Percentiles rank a stretch among this genome's conserved stretches.
These are phyloP conservation scores for Tricholoma furcatifolium DNA, from an alignment of 768 basidiomycete species.

Conservation along the genomic window DNA sequence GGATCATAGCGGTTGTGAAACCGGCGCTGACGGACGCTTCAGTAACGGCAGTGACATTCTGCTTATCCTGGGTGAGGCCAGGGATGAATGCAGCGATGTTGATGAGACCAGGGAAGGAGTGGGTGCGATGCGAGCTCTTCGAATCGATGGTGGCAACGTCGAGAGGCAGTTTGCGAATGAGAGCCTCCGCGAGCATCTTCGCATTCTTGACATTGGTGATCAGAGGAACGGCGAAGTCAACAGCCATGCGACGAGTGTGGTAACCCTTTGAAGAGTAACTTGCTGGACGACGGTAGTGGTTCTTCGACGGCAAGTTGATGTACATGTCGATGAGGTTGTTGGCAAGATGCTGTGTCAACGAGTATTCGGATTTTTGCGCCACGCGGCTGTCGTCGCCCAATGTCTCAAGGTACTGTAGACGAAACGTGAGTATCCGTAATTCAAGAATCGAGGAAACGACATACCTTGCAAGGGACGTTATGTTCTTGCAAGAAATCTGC, in stretches of 20 bases:
- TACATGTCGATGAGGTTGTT: slow-evolving; percentile 99
- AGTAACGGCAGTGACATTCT: slow-evolving; percentile 66
- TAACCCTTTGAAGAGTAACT: slow-evolving; percentile 98
- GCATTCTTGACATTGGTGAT: slow-evolving; percentile 99
- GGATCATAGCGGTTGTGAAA: slow-evolving; percentile 81
- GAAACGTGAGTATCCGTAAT: slow-evolving; percentile 1
- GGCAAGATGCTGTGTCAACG: slow-evolving; percentile 92
- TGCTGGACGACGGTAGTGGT: slow-evolving; percentile 94
- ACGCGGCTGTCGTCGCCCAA: slow-evolving; percentile 72
- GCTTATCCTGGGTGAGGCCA: slow-evolving; percentile 51
- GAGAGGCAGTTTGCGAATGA: slow-evolving; percentile 85
- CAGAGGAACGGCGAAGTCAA: slow-evolving; percentile 95
- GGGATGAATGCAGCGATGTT: slow-evolving; percentile 89
- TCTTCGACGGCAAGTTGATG: slow-evolving; percentile 98
- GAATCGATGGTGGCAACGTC: slow-evolving; percentile 90
- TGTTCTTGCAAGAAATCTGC: slow-evolving; percentile 98
- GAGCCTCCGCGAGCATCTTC: slow-evolving; percentile 91
- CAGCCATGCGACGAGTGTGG: slow-evolving; percentile 95
- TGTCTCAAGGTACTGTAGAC: slow-evolving; percentile 79
- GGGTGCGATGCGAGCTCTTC: slow-evolving; percentile 90
- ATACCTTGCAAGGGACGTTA: slow-evolving; percentile 91
- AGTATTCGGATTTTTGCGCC: slow-evolving; percentile 95
- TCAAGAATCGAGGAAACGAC: slow-evolving; percentile 9
- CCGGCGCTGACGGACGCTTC: slow-evolving; percentile 86
- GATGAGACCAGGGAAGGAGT: slow-evolving; percentile 89